Evolutionary conservation across 495 filamentous ascomycete genomes (phyloP).

Genomic region (Podospora sp.): DNA sequence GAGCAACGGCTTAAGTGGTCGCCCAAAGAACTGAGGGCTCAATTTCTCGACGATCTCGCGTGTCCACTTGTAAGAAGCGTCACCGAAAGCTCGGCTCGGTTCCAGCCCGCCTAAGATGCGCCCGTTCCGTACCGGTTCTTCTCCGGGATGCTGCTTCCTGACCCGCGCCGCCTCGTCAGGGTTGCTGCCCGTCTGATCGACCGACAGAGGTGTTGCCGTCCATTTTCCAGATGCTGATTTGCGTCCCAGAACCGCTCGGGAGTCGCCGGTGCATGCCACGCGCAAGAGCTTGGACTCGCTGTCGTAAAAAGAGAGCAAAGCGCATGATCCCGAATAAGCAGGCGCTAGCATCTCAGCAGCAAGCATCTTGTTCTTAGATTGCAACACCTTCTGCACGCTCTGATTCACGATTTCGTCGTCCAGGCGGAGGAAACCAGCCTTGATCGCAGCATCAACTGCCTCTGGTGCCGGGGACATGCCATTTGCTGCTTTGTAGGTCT

Average conservation of each 20-base stretch:
- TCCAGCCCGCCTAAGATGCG: constrained; percentile 90
- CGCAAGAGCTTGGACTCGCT: constrained; percentile 77
- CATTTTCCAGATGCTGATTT: constrained; percentile 80
- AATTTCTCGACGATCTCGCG: constrained; percentile 78
- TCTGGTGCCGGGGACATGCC: constrained; percentile 65
- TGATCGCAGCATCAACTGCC: constrained; percentile 88
- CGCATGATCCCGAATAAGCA: constrained; percentile 92
- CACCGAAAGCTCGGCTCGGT: constrained; percentile 91
- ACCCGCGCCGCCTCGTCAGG: constrained; percentile 80
- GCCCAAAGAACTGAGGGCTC: constrained; percentile 81
- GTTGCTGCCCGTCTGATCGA: constrained; percentile 90
- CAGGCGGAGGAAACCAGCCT: constrained; percentile 81
- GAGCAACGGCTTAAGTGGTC: constrained; percentile 67
- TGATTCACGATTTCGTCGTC: constrained; percentile 93
- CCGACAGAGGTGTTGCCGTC: constrained; percentile 84
- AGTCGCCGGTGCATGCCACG: constrained; percentile 94
- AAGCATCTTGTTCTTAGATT: constrained; percentile 79
- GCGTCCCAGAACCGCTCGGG: constrained; percentile 87
- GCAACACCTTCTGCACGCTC: constrained; percentile 83
- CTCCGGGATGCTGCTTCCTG: constrained; percentile 81
- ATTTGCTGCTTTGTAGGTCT: constrained; percentile 80
- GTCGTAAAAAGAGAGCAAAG: constrained; percentile 95
- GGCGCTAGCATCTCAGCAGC: constrained; percentile 92
- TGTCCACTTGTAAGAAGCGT: constrained; percentile 96
- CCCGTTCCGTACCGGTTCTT: constrained; percentile 80